These are phyloP conservation scores for Delonix regia DNA, from an alignment of 306 rosid species.

Conservation along the genomic window DNA sequence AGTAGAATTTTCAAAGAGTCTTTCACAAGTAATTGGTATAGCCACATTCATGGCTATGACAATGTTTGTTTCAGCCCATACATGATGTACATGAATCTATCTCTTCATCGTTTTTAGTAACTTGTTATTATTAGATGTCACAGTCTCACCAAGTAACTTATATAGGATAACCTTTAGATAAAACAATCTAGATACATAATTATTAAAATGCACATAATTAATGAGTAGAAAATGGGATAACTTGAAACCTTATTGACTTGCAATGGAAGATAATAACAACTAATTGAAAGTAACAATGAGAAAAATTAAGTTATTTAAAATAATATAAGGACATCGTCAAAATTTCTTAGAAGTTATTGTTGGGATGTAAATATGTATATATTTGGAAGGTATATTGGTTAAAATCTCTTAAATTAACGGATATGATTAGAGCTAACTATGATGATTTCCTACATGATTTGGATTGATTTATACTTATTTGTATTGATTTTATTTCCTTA, in stretches of 20 bases:
- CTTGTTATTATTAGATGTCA: slow-evolving; percentile 39
- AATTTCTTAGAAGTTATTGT: no score
- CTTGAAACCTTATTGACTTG: no score
- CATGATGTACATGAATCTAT: slow-evolving; percentile 76
- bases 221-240: background rate
- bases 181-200: slow-evolving; percentile 26
- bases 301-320: background rate
- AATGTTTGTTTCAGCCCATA: slow-evolving; percentile 80
- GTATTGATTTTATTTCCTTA: no score
- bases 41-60: slow-evolving; percentile 82
- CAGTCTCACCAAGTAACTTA: slow-evolving; percentile 59
- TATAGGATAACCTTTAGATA: slow-evolving; percentile 79
- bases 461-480: no score
- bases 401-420: no score
- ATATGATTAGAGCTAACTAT: no score
- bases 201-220: slow-evolving; percentile 22
- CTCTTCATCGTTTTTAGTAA: slow-evolving; percentile 45
- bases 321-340: background rate
- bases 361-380: no score
- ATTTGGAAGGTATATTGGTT: no score
- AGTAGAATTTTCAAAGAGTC: slow-evolving; percentile 38
- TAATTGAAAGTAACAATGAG: background rate
- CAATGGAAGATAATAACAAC: background rate
- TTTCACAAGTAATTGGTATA: slow-evolving; percentile 81
- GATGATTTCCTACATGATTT: no score